Evolutionary conservation across 75 land plant genomes (phyloP).

Genomic region (Pinus albicaulis): DNA sequence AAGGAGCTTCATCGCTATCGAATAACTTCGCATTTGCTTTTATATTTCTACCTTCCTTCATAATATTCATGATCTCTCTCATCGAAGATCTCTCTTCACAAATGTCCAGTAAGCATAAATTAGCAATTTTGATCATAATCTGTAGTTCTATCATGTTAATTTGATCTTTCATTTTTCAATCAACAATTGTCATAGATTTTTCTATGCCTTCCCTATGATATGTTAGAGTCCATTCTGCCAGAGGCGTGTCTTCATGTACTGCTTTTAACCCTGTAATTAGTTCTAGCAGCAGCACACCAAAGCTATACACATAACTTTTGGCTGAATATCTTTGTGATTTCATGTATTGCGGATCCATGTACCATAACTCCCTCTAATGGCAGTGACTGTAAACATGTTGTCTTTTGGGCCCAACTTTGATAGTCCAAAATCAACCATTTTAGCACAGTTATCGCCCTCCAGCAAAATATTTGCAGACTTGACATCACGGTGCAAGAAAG

Average conservation of each 20-base stretch:
- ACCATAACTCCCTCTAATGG: slow-evolving; percentile 17
- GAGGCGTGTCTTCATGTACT: slow-evolving; percentile 12
- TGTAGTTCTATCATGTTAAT: slow-evolving; percentile 9
- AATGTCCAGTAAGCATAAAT: slow-evolving; percentile 7
- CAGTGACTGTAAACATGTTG: not conserved
- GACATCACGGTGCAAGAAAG: slow-evolving; percentile 30
- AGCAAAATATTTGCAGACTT: slow-evolving; percentile 41
- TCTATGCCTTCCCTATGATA: slow-evolving; percentile 9
- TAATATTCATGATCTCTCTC: slow-evolving; percentile 8
- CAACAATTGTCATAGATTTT: slow-evolving; percentile 9
- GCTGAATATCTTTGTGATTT: slow-evolving; percentile 15
- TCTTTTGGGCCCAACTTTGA: slow-evolving; percentile 30
- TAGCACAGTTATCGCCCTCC: slow-evolving; percentile 32
- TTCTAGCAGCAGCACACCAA: slow-evolving; percentile 31
- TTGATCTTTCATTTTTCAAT: slow-evolving; percentile 16
- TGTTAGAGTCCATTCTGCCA: slow-evolving; percentile 26
- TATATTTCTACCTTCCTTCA: too few species aligned
- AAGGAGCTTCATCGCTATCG: too few species aligned
- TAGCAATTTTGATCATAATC: slow-evolving; percentile 13
- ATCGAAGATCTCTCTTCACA: slow-evolving; percentile 19
- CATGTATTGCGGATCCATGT: slow-evolving; percentile 17
- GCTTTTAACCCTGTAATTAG: slow-evolving; percentile 26
- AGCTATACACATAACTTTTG: slow-evolving; percentile 39
- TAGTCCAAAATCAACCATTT: slow-evolving; percentile 60
- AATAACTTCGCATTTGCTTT: too few species aligned